Conservation (phyloP, 2,329 filamentous ascomycete species). For the Passalora sequoiae region DNA sequence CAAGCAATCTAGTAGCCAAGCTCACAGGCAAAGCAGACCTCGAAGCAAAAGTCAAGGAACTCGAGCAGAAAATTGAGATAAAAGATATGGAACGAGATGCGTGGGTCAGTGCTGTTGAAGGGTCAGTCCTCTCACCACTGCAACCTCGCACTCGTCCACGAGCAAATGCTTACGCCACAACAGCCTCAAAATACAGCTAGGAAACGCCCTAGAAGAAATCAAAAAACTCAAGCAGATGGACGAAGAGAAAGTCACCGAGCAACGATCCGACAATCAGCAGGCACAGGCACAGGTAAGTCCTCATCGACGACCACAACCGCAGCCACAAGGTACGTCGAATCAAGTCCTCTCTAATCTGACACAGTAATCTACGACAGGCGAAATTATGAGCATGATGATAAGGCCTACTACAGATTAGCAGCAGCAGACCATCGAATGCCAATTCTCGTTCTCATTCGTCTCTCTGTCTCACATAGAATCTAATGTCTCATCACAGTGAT, state of each 20-base stretch:
- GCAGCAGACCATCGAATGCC: no score
- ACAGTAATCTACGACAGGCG: no score
- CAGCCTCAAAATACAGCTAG: neutral
- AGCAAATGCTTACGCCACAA: no score
- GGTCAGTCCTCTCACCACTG: neutral
- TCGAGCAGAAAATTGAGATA: conserved; percentile 1
- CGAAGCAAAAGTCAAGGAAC: conserved; percentile 1
- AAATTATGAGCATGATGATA: no score
- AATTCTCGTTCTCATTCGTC: no score
- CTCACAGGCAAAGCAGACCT: conserved; percentile 1
- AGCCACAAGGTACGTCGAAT: neutral
- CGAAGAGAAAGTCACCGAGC: conserved; percentile 1
- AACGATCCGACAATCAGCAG: neutral
- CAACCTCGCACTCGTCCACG: no score
- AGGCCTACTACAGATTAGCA: no score
- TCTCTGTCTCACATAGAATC: no score
- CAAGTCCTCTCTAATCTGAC: neutral
- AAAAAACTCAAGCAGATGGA: neutral
- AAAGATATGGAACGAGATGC: neutral
- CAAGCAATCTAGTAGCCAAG: neutral
- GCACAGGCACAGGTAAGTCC: neutral
- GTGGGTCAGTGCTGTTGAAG: conserved; percentile 3
- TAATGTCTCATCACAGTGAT: no score
- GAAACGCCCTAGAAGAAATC: neutral
- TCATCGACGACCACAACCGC: neutral